Evolutionary conservation across 2,329 filamentous ascomycete genomes (phyloP).

Genomic region (Phoma herbarum): DNA sequence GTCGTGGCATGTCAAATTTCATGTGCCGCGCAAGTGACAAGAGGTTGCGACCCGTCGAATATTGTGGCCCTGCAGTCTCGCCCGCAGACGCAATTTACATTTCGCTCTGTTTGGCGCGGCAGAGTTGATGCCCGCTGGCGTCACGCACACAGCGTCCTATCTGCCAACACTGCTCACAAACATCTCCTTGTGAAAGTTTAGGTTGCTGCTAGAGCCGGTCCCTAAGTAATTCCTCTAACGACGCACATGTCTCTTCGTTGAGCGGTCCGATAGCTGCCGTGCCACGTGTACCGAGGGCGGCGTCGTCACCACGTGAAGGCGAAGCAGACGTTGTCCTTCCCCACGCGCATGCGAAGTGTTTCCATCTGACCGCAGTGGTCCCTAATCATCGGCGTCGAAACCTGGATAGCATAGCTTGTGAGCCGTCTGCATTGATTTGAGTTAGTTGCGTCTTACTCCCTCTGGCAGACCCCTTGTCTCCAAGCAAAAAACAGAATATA

Average conservation of each 20-base stretch:
- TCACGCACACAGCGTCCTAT: background rate
- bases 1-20: slow-evolving; percentile 22
- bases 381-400: background rate
- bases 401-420: background rate
- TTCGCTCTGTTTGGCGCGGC: slow-evolving; percentile 13
- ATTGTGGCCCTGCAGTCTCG: slow-evolving; percentile 12
- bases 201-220: too few species aligned
- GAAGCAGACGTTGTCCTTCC: slow-evolving; percentile 16
- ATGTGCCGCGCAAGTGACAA: slow-evolving; percentile 13
- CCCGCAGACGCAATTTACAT: background rate
- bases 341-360: slow-evolving; percentile 3
- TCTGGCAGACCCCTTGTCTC: background rate
- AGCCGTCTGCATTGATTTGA: background rate
- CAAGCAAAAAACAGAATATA: background rate
- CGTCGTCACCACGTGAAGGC: slow-evolving; percentile 15
- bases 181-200: background rate
- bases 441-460: background rate
- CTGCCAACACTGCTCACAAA: background rate
- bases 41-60: slow-evolving; percentile 5
- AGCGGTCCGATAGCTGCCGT: slow-evolving; percentile 4
- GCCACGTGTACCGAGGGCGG: slow-evolving; percentile 12
- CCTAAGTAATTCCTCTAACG: background rate
- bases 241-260: slow-evolving; percentile 3
- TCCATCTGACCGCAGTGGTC: background rate
- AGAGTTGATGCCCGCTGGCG: background rate